A percentile compares a stretch with the other conserved stretches of the same genome.
These are phyloP conservation scores for Angomonas ambiguus DNA, from an alignment of 208 protist genomes.

Conservation along the genomic window DNA sequence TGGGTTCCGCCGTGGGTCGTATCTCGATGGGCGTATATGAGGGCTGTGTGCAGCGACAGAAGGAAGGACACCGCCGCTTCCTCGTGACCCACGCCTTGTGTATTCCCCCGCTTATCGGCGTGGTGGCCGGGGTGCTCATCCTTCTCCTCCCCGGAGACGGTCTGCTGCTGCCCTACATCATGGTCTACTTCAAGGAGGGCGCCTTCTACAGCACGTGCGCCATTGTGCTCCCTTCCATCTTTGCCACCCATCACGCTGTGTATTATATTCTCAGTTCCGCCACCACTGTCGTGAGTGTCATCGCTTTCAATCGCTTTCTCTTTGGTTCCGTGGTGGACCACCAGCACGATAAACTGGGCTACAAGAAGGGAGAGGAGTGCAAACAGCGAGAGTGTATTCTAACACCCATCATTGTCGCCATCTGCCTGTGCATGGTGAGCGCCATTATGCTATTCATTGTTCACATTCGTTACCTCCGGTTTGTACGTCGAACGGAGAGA, in stretches of 20 bases:
- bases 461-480: constrained; percentile 57
- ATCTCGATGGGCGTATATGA: constrained; percentile 60
- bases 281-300: constrained; percentile 38
- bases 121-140: constrained; percentile 38
- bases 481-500: constrained; percentile 21
- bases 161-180: constrained; percentile 50
- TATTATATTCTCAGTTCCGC: constrained; percentile 64
- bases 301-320: constrained; percentile 61
- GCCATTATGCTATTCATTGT: constrained; percentile 30
- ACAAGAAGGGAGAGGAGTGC: constrained; percentile 32
- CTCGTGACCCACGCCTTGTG: constrained; percentile 51
- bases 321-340: constrained; percentile 48
- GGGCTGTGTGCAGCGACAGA: constrained; percentile 58
- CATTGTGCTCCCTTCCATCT: constrained; percentile 55
- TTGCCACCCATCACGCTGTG: constrained; percentile 38
- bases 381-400: constrained; percentile 33
- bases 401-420: constrained; percentile 43
- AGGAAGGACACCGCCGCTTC: constrained; percentile 30
- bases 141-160: constrained; percentile 41
- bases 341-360: constrained; percentile 22
- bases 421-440: constrained; percentile 26
- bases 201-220: constrained; percentile 49
- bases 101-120: constrained; percentile 35
- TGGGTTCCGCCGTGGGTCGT: constrained; percentile 51
- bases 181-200: constrained; percentile 66